Percentiles rank a stretch among this genome's conserved stretches.
Conservation (phyloP, 2,329 filamentous ascomycete genomes). For the Lasiodiplodia sp. region DNA sequence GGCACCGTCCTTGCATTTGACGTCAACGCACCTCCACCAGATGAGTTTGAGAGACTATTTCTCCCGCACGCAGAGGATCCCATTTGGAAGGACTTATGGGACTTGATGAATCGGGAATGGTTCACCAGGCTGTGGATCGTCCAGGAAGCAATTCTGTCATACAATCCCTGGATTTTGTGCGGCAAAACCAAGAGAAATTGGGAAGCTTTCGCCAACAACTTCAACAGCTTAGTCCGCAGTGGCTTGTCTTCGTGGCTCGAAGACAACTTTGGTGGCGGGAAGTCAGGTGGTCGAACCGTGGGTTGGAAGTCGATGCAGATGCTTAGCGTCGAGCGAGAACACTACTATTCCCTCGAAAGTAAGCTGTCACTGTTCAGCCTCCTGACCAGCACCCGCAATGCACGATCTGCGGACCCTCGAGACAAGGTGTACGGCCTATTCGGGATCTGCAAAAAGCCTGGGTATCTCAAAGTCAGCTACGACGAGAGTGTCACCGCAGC, state of each 20-base stretch:
- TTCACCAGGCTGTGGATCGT: constrained; percentile 39
- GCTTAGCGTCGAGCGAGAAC: constrained; percentile 32
- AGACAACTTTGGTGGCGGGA: constrained; percentile 8
- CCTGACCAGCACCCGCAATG: constrained; percentile 36
- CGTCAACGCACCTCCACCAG: constrained; percentile 32
- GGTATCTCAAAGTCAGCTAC: constrained; percentile 34
- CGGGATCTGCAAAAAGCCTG: constrained; percentile 31
- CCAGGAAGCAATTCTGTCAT: constrained; percentile 37
- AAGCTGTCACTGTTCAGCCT: constrained; percentile 24
- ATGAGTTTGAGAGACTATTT: constrained; percentile 34
- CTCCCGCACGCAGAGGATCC: constrained; percentile 32
- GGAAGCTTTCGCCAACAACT: constrained; percentile 38
- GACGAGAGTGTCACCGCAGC: constrained; percentile 9
- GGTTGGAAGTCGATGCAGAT: constrained; percentile 26
- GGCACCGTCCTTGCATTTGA: constrained; percentile 32
- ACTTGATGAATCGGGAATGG: constrained; percentile 36
- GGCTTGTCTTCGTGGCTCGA: constrained; percentile 33
- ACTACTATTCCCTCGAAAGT: neutral
- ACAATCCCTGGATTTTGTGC: constrained; percentile 34
- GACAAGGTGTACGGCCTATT: constrained; percentile 40
- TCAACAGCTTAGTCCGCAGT: constrained; percentile 30
- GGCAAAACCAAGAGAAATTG: constrained; percentile 34
- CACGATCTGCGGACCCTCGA: constrained; percentile 35
- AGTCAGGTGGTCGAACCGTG: neutral
- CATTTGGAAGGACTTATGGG: constrained; percentile 35